Evolutionary conservation across 148 eudicot genomes (phyloP), one percentile per base, ranked within the genome.

Genomic region (Bassia scoparia): DNA sequence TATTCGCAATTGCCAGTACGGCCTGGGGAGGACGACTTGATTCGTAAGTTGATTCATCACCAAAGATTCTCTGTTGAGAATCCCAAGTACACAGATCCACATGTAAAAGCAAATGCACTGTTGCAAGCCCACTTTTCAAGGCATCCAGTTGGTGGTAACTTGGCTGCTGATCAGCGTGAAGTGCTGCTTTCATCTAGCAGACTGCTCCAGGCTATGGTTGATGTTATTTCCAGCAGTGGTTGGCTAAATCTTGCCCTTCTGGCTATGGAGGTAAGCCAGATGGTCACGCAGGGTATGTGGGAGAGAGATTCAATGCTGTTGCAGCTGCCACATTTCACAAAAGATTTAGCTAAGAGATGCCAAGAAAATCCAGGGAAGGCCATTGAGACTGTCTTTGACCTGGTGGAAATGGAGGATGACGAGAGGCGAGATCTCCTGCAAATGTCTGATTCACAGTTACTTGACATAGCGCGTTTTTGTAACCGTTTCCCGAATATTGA

Each of bases 201-300:
- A 81, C 81, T 93, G 68, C 97, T 93, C 53, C 95, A 93, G 74
- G 97, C 98, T 0, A 83, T 93, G 84, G 98, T 93, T 65, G 95
- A 91, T 80, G 98, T 93, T 38, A 89, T 93, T 53, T 90, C 98
- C 55, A 93, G 97, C 86, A 90, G 77, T 26, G 97, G 95, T 20
- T 93, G 98, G 97, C 90, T 93, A 52, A 87, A 78, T 61, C 84
- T 91, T 30, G 98, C 95, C 54, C 89, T 93, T 66, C 92, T 89
- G 30, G 89, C 95, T 3, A 91, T 93, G 97, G 98, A 93, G 61
- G 90, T 93, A 73, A 87, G 97, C 80, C 98, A 93, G 80, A 93
- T 93, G 98, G 92, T 87, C 68, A 90, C 97, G 15, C 98, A 93
- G 66, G 98, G 97, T 27, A 90, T 93, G 95, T 93, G 98, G 98